These are phyloP conservation scores for Lactarius quietus DNA, from an alignment of 768 basidiomycete species.

Conservation along the genomic window DNA sequence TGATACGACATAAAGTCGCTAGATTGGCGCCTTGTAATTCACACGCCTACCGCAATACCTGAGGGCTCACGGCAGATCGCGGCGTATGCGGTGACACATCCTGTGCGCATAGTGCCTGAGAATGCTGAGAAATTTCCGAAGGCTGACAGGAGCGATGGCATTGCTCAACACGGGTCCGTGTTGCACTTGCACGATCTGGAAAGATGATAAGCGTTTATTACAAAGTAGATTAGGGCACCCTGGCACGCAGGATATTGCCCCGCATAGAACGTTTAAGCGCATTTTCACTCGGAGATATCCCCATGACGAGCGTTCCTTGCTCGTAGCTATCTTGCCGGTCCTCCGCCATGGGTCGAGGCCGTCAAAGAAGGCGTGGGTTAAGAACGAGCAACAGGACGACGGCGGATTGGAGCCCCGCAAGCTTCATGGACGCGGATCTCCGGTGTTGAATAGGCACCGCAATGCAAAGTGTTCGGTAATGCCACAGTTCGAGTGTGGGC, in stretches of 20 bases:
- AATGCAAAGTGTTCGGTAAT: background rate
- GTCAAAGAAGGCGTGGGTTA: background rate
- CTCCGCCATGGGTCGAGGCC: background rate
- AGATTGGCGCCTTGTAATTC: constrained; percentile 4
- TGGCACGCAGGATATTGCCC: background rate
- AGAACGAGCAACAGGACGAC: background rate
- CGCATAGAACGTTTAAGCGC: background rate
- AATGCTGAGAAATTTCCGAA: background rate
- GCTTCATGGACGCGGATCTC: constrained; percentile 6
- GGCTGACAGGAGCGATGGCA: background rate
- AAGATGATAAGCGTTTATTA: background rate
- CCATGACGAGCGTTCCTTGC: background rate
- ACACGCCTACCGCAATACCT: constrained; percentile 6
- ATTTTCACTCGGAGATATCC: constrained; percentile 7
- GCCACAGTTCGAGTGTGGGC: background rate
- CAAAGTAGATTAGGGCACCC: background rate
- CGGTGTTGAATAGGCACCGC: background rate
- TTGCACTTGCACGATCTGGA: background rate
- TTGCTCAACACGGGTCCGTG: background rate
- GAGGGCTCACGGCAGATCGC: background rate
- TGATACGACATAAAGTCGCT: background rate
- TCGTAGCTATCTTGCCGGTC: background rate
- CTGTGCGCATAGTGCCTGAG: background rate
- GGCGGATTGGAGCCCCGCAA: constrained; percentile 1
- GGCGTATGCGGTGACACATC: background rate